These are phyloP conservation scores for Mycena filopes DNA, from an alignment of 768 basidiomycete species.

Conservation along the genomic window DNA sequence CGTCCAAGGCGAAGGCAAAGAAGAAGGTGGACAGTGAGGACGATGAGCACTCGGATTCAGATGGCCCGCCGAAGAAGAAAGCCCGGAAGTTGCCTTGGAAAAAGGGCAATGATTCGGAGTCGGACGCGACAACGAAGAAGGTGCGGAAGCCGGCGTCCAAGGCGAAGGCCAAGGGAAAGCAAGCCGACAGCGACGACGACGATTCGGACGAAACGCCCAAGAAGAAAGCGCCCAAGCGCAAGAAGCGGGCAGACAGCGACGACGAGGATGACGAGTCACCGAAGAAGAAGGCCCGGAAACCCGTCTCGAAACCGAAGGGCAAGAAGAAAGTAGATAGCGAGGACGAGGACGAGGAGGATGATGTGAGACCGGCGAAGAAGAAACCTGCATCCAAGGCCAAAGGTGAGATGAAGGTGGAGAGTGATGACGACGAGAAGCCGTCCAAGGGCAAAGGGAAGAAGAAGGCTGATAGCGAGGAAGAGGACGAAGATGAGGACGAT, in stretches of 20 bases:
- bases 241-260: constrained; percentile 36
- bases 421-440: no score
- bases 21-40: constrained; percentile 7
- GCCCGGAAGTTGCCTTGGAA: not conserved
- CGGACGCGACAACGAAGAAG: not conserved
- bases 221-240: constrained; percentile 31
- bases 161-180: constrained; percentile 32
- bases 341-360: constrained; percentile 27
- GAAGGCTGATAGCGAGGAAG: no score
- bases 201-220: constrained; percentile 18
- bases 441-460: no score
- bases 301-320: constrained; percentile 27
- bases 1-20: constrained; percentile 3
- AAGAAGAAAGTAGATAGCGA: constrained; percentile 39
- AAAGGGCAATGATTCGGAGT: not conserved
- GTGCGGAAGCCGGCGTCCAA: not conserved
- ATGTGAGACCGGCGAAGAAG: not conserved
- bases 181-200: constrained; percentile 35
- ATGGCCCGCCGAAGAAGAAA: constrained; percentile 2
- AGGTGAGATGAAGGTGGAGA: not conserved
- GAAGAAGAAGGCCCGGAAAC: no score
- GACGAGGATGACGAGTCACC: constrained; percentile 27
- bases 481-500: no score
- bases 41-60: not conserved
- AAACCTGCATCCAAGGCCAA: not conserved